Conservation (phyloP, 805 yeast genomes). For the Yarrowia sp. region DNA sequence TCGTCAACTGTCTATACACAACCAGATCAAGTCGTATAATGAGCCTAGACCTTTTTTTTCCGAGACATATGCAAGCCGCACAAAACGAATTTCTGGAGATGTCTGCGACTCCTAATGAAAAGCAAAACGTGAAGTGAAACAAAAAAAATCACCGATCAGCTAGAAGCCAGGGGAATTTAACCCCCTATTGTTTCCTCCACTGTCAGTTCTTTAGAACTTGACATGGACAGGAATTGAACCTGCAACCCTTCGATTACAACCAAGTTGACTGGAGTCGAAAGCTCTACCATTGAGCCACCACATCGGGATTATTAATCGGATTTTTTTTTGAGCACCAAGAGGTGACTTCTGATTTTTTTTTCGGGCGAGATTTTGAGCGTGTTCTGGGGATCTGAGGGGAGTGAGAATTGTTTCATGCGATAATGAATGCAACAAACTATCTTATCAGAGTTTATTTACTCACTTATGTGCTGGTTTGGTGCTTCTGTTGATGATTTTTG, state of each 20-base stretch:
- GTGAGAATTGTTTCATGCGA: no score
- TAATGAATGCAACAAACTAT: no score
- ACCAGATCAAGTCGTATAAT: not conserved
- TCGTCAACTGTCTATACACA: not conserved
- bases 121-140: no score
- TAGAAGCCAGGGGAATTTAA: slow-evolving; percentile 22
- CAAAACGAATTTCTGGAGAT: not conserved
- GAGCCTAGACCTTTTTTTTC: not conserved
- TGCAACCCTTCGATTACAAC: slow-evolving; percentile 67
- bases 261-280: slow-evolving; percentile 59
- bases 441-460: no score
- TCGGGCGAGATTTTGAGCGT: not conserved
- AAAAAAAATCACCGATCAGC: slow-evolving; percentile 24
- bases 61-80: not conserved
- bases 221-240: slow-evolving; percentile 82
- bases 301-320: not conserved
- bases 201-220: slow-evolving; percentile 36
- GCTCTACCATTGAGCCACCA: slow-evolving; percentile 80
- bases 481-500: no score
- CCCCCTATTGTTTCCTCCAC: slow-evolving; percentile 25
- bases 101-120: no score
- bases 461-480: no score
- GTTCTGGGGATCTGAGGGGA: not conserved
- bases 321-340: not conserved
- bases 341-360: no score